phyloP scores from a whole-genome alignment of 2,329 filamentous ascomycete species.

The Diaporthe vaccinii region DNA sequence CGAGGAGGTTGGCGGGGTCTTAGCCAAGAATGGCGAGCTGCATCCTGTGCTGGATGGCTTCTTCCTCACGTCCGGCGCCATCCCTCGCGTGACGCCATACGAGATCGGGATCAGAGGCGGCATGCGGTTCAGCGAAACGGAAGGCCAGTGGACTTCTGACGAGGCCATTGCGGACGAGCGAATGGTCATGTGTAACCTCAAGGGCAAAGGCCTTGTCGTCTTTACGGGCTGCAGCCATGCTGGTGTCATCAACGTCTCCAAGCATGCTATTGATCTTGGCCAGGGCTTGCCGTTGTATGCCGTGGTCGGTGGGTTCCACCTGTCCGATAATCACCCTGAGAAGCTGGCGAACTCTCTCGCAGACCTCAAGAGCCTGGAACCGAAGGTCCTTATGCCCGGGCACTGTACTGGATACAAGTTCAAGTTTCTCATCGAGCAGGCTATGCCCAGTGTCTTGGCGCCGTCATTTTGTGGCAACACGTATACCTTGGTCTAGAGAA shows the following conservation, averaged over 20 bases:
- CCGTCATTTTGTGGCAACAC: conserved; percentile 64
- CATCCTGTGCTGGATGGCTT: conserved; percentile 63
- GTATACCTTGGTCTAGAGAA: conserved; percentile 41
- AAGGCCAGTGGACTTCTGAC: conserved; percentile 60
- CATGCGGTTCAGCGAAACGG: conserved; percentile 56
- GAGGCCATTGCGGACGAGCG: conserved; percentile 66
- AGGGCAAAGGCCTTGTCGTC: conserved; percentile 65
- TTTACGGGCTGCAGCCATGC: conserved; percentile 70
- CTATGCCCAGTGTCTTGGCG: conserved; percentile 63
- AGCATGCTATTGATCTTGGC: conserved; percentile 58
- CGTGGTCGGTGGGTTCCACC: conserved; percentile 67
- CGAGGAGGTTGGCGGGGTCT: conserved; percentile 53
- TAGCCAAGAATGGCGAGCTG: conserved; percentile 54
- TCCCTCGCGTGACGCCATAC: conserved; percentile 63
- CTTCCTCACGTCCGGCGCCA: conserved; percentile 67
- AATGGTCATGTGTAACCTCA: conserved; percentile 66
- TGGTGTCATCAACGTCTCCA: conserved; percentile 65
- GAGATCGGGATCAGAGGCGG: conserved; percentile 61
- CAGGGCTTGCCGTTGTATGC: conserved; percentile 59
- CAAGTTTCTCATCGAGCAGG: conserved; percentile 64
- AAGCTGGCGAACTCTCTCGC: conserved; percentile 59
- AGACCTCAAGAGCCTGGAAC: conserved; percentile 62
- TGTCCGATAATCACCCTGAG: conserved; percentile 59
- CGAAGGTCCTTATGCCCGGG: conserved; percentile 64
- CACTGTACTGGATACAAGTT: conserved; percentile 70